Evolutionary conservation across 208 protist genomes (phyloP), one percentile per base, ranked within the genome.

Genomic region (Zelonia costaricensis): DNA sequence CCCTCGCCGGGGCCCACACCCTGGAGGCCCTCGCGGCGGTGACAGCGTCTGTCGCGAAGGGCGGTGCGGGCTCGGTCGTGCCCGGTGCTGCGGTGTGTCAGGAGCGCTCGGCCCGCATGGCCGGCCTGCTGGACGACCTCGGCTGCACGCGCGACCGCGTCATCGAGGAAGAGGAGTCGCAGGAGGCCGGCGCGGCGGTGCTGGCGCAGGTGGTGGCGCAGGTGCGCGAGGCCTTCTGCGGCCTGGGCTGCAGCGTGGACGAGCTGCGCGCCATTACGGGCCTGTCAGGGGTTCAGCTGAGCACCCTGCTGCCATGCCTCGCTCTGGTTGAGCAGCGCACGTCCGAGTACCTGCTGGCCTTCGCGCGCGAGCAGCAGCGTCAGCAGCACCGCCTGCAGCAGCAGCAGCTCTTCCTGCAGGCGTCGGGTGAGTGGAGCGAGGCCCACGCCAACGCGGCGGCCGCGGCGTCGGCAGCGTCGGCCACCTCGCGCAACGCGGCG

Each of bases 271-370:
- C 44, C 0, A 20, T 47, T 5, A 76, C 69, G 0, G 84, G 83
- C 13, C 27, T 74, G 12, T 59, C 67, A 15, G 52, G 36, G 0
- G 70, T 88, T 0, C 70, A 75, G 23, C 73, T 46, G 18, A 60
- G 55, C 8, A 86, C 60, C 6, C 28, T 81, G 15, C 39, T 67
- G 16, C 20, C 52, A 6, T 82, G 62, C 16, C 76, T 97, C 8
- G 72, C 74, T 9, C 28, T 88, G 9, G 66, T 95, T 23, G 87
- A 95, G 40, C 84, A 92, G 28, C 73, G 86, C 20, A 30, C 79
- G 16, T 82, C 94, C 62, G 90, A 94, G 69, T 92, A 89, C 56
- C 62, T 96, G 31, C 23, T 87, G 3, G 70, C 73, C 0, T 91
- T 64, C 51, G 46, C 74, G 3, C 60, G 60, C 30, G 63, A 62